These are phyloP conservation scores for Viola pubescens DNA, from an alignment of 441 rosid species.

Conservation along the genomic window DNA sequence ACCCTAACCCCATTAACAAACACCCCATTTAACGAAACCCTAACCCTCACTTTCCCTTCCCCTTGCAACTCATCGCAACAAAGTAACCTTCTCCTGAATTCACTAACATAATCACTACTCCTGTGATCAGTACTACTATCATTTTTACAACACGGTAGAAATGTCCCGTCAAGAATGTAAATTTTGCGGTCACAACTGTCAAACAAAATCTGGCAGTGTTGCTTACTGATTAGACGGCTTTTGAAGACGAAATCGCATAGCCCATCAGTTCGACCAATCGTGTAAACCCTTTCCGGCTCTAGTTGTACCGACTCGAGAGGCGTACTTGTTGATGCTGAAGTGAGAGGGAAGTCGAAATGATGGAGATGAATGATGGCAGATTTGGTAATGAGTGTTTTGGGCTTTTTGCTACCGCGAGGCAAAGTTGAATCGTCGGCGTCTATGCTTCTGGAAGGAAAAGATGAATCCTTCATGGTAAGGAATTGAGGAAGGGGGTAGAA, in stretches of 20 bases:
- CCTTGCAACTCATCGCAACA: constrained; percentile 28
- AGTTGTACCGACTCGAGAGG: constrained; percentile 34
- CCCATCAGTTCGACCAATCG: constrained; percentile 46
- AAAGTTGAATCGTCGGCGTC: constrained; percentile 11
- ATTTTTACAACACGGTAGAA: constrained; percentile 11
- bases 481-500: not conserved
- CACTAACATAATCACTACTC: constrained; percentile 25
- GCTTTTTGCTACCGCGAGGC: constrained; percentile 20
- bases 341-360: constrained; percentile 43
- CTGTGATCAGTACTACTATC: not conserved
- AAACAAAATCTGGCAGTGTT: constrained; percentile 63
- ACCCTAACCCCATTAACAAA: constrained; percentile 54
- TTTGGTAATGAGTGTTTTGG: constrained; percentile 23
- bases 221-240: constrained; percentile 54
- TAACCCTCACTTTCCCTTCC: constrained; percentile 16
- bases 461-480: constrained; percentile 16
- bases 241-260: constrained; percentile 44
- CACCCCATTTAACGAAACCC: constrained; percentile 52
- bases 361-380: constrained; percentile 39
- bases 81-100: constrained; percentile 33
- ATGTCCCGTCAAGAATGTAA: constrained; percentile 46
- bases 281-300: constrained; percentile 49
- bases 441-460: constrained; percentile 2
- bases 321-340: constrained; percentile 41
- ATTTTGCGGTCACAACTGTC: constrained; percentile 43